Percentiles rank a stretch among this genome's conserved stretches.
Conservation (phyloP, 2,329 filamentous ascomycete species). For the Xylariaceae sp. region DNA sequence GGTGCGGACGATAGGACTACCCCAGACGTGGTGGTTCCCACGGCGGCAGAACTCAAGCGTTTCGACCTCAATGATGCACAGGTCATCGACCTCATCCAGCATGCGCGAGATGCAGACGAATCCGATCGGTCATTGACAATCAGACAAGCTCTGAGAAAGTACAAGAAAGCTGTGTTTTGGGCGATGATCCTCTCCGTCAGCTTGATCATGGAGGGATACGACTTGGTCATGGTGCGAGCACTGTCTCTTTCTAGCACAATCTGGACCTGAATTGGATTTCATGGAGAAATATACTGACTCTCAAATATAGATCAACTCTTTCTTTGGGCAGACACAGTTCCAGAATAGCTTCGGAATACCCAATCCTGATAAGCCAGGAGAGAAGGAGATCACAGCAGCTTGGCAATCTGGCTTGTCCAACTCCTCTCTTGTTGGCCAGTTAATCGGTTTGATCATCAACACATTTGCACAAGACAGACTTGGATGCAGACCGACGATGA, state of each 20-base stretch:
- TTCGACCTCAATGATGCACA: no score
- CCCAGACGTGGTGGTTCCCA: no score
- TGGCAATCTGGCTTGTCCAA: slow-evolving; percentile 1
- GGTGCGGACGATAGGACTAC: no score
- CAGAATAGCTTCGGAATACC: slow-evolving; percentile 26
- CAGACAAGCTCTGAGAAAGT: no score
- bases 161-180: slow-evolving; percentile 9
- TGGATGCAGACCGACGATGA: slow-evolving; percentile 35
- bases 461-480: slow-evolving; percentile 35
- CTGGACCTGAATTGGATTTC: no score
- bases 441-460: slow-evolving; percentile 39
- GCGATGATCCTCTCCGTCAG: slow-evolving; percentile 22
- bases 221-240: no score
- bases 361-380: slow-evolving; percentile 18
- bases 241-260: no score
- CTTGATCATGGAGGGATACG: slow-evolving; percentile 27
- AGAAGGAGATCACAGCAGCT: not conserved
- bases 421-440: slow-evolving; percentile 31
- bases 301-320: slow-evolving; percentile 29
- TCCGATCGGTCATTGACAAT: no score
- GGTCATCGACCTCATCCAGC: no score
- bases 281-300: no score
- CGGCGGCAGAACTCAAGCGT: no score
- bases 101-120: no score
- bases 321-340: slow-evolving; percentile 31